These are phyloP conservation scores for Saturnispora silvae DNA, from an alignment of 805 yeast species.

Conservation along the genomic window DNA sequence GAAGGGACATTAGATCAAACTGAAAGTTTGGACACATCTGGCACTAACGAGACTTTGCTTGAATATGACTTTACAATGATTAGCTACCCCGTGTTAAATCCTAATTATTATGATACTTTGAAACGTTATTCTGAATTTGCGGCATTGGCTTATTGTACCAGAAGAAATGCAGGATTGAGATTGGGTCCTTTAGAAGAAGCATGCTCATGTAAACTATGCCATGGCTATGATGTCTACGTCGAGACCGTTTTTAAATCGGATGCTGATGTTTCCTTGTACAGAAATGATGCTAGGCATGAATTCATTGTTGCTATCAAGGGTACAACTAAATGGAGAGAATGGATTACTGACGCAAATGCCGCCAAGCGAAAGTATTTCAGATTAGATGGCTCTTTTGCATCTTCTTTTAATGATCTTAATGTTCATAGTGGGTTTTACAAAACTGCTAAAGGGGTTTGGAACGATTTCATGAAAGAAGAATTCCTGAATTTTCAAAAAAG, in stretches of 20 bases:
- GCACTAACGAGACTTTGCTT: too few relatives aligned
- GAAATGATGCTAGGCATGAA: conserved; percentile 34
- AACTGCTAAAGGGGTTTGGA: conserved; percentile 33
- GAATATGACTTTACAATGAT: too few relatives aligned
- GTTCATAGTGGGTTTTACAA: conserved; percentile 58
- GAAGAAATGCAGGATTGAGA: not conserved
- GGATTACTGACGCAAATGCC: conserved; percentile 38
- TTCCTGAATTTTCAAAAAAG: conserved; percentile 26
- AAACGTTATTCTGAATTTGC: not conserved
- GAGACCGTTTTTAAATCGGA: conserved; percentile 29
- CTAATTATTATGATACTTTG: not conserved
- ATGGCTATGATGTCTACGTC: not conserved
- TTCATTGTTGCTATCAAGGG: conserved; percentile 53
- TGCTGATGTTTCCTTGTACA: conserved; percentile 46
- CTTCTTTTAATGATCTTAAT: conserved; percentile 37
- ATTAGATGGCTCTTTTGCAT: conserved; percentile 6
- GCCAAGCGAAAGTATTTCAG: not conserved
- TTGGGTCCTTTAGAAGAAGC: conserved; percentile 1
- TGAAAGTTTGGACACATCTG: too few relatives aligned
- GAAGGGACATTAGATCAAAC: too few relatives aligned
- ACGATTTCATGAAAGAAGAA: conserved; percentile 24
- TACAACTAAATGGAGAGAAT: conserved; percentile 50
- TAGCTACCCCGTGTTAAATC: not conserved
- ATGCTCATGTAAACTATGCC: not conserved
- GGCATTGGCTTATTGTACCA: conserved; percentile 1